A percentile compares a stretch with the other conserved stretches of the same genome.
phyloP scores from a whole-genome alignment of 148 eudicot species.

The Vaccinium myrtillus region DNA sequence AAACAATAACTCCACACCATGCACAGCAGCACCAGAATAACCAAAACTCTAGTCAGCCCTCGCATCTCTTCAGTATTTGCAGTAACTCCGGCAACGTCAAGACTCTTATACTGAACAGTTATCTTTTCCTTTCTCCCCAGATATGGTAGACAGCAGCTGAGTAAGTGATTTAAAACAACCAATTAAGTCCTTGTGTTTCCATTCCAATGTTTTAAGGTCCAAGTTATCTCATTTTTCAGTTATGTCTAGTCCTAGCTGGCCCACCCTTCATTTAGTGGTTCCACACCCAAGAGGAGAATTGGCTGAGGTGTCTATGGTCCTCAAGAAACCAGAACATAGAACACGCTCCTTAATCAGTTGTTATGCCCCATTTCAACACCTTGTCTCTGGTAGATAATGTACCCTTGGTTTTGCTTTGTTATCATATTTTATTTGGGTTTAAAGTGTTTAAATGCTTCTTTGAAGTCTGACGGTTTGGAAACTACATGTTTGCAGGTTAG shows the following conservation, averaged over 20 bases:
- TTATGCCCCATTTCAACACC: not conserved
- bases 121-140: not conserved
- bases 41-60: not conserved
- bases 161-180: not conserved
- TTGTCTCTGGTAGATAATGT: not conserved
- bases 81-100: not conserved
- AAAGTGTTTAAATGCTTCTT: not conserved
- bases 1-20: not conserved
- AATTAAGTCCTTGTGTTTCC: not conserved
- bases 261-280: not conserved
- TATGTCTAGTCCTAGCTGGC: not conserved
- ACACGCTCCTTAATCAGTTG: not conserved
- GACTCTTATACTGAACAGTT: not conserved
- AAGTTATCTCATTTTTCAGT: not conserved
- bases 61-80: not conserved
- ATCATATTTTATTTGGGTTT: not conserved
- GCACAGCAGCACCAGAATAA: not conserved
- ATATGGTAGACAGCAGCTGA: not conserved
- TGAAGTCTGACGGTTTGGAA: not conserved
- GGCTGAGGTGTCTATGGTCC: not conserved
- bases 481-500: constrained; percentile 46
- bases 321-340: not conserved
- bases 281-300: not conserved
- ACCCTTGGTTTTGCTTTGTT: not conserved
- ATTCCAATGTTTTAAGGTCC: not conserved